Evolutionary conservation across 2,329 filamentous ascomycete genomes (phyloP), one percentile per base, ranked within the genome.

Genomic region (Talaromyces sp.): DNA sequence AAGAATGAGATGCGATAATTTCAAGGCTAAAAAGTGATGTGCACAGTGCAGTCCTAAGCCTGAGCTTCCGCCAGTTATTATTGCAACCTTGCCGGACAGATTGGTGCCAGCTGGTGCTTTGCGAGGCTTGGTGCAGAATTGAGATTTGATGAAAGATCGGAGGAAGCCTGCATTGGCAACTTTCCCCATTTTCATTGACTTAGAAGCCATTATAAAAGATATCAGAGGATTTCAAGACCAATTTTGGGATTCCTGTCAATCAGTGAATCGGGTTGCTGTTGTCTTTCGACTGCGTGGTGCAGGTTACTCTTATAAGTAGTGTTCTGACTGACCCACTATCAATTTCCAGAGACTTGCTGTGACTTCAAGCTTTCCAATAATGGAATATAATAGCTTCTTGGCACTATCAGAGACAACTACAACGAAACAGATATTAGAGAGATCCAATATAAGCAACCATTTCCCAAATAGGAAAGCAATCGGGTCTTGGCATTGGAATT

Each of bases 51-150:
- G 72, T 1, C 81, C 81, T 0, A 83, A 68, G 0, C 81, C 81
- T 0, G 66, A 66, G 60, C 80, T 83, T n/a, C 72, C 69, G 0
- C 81, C 81, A 0, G 80, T 82, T 21, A 83, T 68, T 41, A 83
- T 77, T 46, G 77, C 77, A 0, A 72, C 73, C 27, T 62, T 26
- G 4, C 58, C 58, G 2, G 58, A 35, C 7, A 59, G 41, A 46
- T 59, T 38, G 17, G 19, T 26, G 21, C 49, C 41, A 5, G 5
- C 14, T 26, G 51, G 29, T n/a, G 51, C 27, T 21, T 17, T 9
- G 19, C 31, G 38, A 21, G 59, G 24, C 13, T 46, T 58, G 29
- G 55, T 55, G n/a, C 38, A 43, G 29, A 59, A 55, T 17, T 59
- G 58, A 51, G 56, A 58, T 26, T 46, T 53, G 50, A 58, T 41